These are phyloP conservation scores for Wickerhamiella bombiphila DNA, from an alignment of 805 yeast species.

Conservation along the genomic window DNA sequence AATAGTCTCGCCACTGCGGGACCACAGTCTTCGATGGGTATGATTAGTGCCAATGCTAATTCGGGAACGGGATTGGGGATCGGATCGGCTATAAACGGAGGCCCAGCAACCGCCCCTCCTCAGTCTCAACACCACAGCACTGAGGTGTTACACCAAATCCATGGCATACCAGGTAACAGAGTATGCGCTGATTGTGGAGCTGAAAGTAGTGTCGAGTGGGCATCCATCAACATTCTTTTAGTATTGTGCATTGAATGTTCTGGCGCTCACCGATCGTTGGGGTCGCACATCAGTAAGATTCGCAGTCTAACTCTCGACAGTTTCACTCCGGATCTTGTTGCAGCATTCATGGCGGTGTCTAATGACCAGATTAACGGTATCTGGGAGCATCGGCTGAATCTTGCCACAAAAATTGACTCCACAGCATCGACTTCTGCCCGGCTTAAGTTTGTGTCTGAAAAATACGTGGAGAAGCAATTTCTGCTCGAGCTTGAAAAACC, in stretches of 20 bases:
- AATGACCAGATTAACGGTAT: slow-evolving; percentile 43
- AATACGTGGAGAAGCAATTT: slow-evolving; percentile 45
- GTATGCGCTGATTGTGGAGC: slow-evolving; percentile 71
- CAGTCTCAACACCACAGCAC: slow-evolving; percentile 1
- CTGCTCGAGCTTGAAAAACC: slow-evolving; percentile 25
- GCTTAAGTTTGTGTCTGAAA: slow-evolving; percentile 43
- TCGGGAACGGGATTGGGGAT: background rate
- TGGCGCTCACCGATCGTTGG: slow-evolving; percentile 75
- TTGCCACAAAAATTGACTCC: slow-evolving; percentile 22
- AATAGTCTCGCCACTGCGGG: background rate
- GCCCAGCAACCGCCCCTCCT: background rate
- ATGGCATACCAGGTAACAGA: slow-evolving; percentile 36
- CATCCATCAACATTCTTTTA: slow-evolving; percentile 58
- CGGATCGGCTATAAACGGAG: background rate
- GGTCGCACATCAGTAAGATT: slow-evolving; percentile 66
- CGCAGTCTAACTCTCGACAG: slow-evolving; percentile 64
- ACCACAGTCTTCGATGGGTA: background rate
- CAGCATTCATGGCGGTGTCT: slow-evolving; percentile 40
- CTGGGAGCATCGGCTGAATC: slow-evolving; percentile 35
- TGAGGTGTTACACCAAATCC: slow-evolving; percentile 10
- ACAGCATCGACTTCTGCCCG: slow-evolving; percentile 33
- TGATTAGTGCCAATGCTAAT: background rate
- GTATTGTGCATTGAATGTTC: slow-evolving; percentile 75
- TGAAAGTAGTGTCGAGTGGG: slow-evolving; percentile 59
- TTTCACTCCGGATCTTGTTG: slow-evolving; percentile 43